Evolutionary conservation across 495 filamentous ascomycete genomes (phyloP).

Genomic region (Penicillium flavigenum): DNA sequence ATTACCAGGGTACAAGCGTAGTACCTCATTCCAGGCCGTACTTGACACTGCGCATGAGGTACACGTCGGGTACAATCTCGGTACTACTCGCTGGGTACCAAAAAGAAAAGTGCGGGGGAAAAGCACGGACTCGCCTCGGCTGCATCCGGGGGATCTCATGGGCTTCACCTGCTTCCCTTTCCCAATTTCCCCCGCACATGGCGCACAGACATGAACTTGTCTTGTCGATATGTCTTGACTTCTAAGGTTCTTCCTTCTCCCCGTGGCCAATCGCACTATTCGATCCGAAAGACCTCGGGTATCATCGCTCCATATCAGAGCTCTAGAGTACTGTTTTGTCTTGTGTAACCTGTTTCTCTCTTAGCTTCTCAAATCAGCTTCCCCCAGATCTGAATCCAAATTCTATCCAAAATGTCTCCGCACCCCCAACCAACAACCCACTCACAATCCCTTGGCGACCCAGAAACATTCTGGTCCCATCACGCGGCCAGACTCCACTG

Average conservation of each 20-base stretch:
- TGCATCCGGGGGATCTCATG: slow-evolving; percentile 6
- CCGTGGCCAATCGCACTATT: slow-evolving; percentile 5
- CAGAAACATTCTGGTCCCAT: slow-evolving; percentile 72
- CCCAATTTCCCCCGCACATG: background rate
- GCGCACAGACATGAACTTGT: background rate
- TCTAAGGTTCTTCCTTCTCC: background rate
- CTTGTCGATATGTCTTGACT: background rate
- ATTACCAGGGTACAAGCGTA: background rate
- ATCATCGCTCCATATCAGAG: background rate
- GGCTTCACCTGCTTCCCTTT: background rate
- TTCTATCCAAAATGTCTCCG: slow-evolving; percentile 15
- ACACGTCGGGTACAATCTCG: background rate
- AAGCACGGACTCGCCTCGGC: slow-evolving; percentile 12
- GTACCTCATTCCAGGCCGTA: background rate
- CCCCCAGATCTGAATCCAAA: background rate
- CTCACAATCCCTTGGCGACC: slow-evolving; percentile 45
- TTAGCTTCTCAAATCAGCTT: background rate
- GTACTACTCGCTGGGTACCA: background rate
- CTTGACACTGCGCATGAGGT: background rate
- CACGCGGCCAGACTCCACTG: slow-evolving; percentile 76
- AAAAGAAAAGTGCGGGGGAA: slow-evolving; percentile 6
- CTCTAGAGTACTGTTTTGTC: background rate
- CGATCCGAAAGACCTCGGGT: slow-evolving; percentile 8
- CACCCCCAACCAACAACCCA: slow-evolving; percentile 44
- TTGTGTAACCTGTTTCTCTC: background rate